Evolutionary conservation across 2,329 filamentous ascomycete species (phyloP).

Genomic region (Lachnellula suecica): DNA sequence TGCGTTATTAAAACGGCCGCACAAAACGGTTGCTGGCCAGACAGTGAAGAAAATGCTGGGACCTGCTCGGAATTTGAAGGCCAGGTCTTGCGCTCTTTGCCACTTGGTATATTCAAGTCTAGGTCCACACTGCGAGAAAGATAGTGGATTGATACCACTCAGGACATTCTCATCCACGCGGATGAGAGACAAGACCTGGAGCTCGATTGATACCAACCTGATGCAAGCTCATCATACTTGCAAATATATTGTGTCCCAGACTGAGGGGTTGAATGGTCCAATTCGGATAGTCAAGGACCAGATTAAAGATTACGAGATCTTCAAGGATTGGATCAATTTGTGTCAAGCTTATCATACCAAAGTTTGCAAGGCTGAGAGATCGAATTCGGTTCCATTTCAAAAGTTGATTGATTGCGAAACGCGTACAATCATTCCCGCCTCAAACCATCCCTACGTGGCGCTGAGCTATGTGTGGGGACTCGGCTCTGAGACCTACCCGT

Average conservation of each 20-base stretch:
- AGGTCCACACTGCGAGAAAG: not conserved
- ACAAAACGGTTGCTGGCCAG: constrained; percentile 5
- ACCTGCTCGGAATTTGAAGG: constrained; percentile 1
- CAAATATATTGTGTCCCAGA: constrained; percentile 4
- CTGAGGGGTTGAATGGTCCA: constrained; percentile 1
- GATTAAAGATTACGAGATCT: not conserved
- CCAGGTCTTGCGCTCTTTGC: not conserved
- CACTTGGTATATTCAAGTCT: not conserved
- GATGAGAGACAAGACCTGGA: constrained; percentile 6
- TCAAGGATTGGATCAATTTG: constrained; percentile 5
- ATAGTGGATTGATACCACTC: not conserved
- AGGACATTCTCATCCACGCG: constrained; percentile 5
- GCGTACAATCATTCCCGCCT: not conserved
- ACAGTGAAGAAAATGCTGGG: not conserved
- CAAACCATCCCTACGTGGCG: constrained; percentile 3
- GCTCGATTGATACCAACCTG: constrained; percentile 3
- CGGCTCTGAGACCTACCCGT: not conserved
- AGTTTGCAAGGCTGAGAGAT: constrained; percentile 1
- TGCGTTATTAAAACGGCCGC: not conserved
- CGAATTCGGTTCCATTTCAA: not conserved
- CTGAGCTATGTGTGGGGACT: constrained; percentile 4
- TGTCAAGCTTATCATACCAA: constrained; percentile 5
- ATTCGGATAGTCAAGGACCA: constrained; percentile 1
- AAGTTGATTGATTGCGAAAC: constrained; percentile 11
- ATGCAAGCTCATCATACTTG: not conserved